Conservation (phyloP, 768 basidiomycete genomes). For the Tricholoma flavovirens region DNA sequence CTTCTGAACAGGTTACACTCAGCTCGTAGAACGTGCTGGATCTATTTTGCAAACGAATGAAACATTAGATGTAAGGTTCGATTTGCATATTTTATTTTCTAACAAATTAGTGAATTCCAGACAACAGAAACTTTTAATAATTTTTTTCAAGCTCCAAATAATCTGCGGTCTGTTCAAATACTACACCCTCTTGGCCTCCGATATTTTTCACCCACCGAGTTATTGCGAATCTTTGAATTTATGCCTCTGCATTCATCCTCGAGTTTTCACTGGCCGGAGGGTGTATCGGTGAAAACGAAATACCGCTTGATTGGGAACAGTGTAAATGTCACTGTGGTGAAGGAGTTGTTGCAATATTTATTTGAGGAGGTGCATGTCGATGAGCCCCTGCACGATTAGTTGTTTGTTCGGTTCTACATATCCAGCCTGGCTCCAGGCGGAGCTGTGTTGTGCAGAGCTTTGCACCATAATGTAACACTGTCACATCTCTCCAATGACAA, state of each 20-base stretch:
- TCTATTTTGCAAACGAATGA: slow-evolving; percentile 74
- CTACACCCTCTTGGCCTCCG: slow-evolving; percentile 58
- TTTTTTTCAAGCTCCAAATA: slow-evolving; percentile 44
- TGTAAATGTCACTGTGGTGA: slow-evolving; percentile 71
- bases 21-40: slow-evolving; percentile 70
- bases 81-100: neutral
- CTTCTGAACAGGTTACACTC: slow-evolving; percentile 56
- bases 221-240: slow-evolving; percentile 65
- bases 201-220: slow-evolving; percentile 71
- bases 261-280: slow-evolving; percentile 57
- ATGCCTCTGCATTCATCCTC: slow-evolving; percentile 19
- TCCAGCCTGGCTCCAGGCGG: too few relatives aligned
- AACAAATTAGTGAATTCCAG: slow-evolving; percentile 28
- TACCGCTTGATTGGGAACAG: slow-evolving; percentile 81
- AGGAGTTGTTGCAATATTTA: slow-evolving; percentile 54
- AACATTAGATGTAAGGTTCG: slow-evolving; percentile 47
- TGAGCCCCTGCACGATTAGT: too few relatives aligned
- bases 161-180: slow-evolving; percentile 43
- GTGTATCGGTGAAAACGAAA: slow-evolving; percentile 58
- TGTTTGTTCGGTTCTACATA: too few relatives aligned
- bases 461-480: too few relatives aligned
- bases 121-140: slow-evolving; percentile 52
- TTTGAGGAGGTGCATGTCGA: slow-evolving; percentile 32
- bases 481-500: too few relatives aligned
- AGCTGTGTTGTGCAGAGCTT: too few relatives aligned